These are phyloP conservation scores for Debaryomyces coudertii DNA, from an alignment of 1,139 yeast species.

Conservation along the genomic window DNA sequence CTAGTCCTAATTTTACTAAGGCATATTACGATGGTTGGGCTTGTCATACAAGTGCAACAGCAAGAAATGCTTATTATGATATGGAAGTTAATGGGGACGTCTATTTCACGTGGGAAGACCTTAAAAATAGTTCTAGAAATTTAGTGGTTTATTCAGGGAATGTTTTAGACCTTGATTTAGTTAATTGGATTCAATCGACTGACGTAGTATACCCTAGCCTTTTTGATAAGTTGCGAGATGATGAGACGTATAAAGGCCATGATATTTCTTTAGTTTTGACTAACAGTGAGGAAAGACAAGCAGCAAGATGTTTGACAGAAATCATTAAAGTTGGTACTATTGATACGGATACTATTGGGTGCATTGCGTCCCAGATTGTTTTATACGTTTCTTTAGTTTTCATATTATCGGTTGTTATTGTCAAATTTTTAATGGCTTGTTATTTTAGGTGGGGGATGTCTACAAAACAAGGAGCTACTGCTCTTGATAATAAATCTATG, in stretches of 20 bases:
- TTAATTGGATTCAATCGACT: conserved; percentile 71
- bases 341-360: conserved; percentile 92
- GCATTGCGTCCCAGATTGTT: conserved; percentile 87
- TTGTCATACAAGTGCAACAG: conserved; percentile 77
- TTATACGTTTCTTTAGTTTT: conserved; percentile 79
- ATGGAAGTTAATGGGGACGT: conserved; percentile 72
- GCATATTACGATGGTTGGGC: conserved; percentile 82
- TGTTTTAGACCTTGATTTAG: conserved; percentile 77
- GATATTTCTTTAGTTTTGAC: conserved; percentile 82
- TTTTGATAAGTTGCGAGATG: conserved; percentile 64
- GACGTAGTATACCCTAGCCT: conserved; percentile 73
- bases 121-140: conserved; percentile 69
- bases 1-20: conserved; percentile 61
- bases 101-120: conserved; percentile 88
- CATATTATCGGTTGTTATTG: conserved; percentile 75
- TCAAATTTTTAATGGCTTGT: conserved; percentile 82
- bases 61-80: conserved; percentile 69
- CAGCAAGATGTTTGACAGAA: conserved; percentile 85
- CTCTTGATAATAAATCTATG: conserved; percentile 53
- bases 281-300: conserved; percentile 65
- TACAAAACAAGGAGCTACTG: conserved; percentile 77
- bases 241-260: conserved; percentile 63
- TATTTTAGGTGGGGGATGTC: conserved; percentile 86
- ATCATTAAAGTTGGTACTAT: conserved; percentile 85
- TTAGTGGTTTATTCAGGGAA: conserved; percentile 86